Evolutionary conservation across 1,284 basidiomycete species (phyloP).

Genomic region (Cryptococcus sp.): DNA sequence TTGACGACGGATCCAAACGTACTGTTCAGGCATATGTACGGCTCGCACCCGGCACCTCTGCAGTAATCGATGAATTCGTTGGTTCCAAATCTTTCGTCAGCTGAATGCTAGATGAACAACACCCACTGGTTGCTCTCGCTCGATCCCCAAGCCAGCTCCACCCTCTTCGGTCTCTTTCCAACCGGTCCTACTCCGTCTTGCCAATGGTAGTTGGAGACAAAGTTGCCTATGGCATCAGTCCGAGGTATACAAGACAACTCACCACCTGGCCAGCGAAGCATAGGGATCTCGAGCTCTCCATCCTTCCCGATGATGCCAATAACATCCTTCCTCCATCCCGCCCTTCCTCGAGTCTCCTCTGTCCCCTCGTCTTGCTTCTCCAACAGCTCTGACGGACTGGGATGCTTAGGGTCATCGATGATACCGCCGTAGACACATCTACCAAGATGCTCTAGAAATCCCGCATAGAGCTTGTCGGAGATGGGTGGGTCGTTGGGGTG

Average conservation of each 20-base stretch:
- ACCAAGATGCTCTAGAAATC: constrained; percentile 59
- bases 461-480: constrained; percentile 50
- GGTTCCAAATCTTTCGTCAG: constrained; percentile 52
- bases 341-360: constrained; percentile 2
- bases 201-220: constrained; percentile 60
- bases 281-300: constrained; percentile 52
- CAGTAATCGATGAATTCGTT: constrained; percentile 50
- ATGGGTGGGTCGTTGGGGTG: background rate
- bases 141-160: constrained; percentile 61
- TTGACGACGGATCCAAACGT: constrained; percentile 3
- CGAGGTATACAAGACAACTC: background rate
- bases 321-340: constrained; percentile 58
- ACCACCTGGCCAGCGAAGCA: constrained; percentile 57
- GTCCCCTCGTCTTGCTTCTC: constrained; percentile 29
- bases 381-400: constrained; percentile 33
- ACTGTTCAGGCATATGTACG: constrained; percentile 59
- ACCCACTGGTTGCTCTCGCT: constrained; percentile 56
- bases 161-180: constrained; percentile 53
- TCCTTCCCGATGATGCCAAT: constrained; percentile 52
- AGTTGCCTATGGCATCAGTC: constrained; percentile 33
- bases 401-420: constrained; percentile 50
- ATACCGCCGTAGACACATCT: constrained; percentile 62
- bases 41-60: constrained; percentile 48
- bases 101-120: background rate
- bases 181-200: constrained; percentile 60